Base-by-base conservation (phyloP, 352 stramenopile genomes). In the Globisporangium yorkense region DNA sequence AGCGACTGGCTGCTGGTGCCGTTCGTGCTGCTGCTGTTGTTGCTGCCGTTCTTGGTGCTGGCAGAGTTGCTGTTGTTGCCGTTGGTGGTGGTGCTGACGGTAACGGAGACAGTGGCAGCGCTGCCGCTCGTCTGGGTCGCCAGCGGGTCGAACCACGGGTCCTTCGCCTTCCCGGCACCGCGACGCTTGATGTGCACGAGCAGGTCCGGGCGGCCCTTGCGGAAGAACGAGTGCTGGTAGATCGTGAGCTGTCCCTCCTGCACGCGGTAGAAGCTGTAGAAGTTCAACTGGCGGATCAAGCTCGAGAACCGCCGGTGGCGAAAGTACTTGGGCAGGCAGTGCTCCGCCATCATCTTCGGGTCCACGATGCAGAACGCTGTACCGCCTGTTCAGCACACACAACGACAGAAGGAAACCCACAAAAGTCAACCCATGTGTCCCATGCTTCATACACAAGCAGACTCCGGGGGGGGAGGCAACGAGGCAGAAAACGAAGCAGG, bases 281-380 rank as follows among this genome's bases (percentile, higher is more conserved):
- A 96, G 67, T 96, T 96, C 52, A 96, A 69, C 77, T 96, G 88
- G 10, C 88, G 88, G 57, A 96, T 94, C 20, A 96, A 66, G 56
- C 79, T 92, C 40, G 88, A 93, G 58, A 96, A 96, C 24, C 88
- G 78, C 3, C 83, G 80, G 66, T 96, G 88, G 52, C 88, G 86
- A 59, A 96, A 96, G 69, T 96, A 96, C 72, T 96, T 95, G 43
- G 88, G 88, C 24, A 96, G 68, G 54, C 87, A 93, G 59, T 94
- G 82, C 60, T 93, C 82, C 1, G 88, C 86, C 67, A 96, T 87
- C 65, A 90, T 80, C 64, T 93, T 92, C 10, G 88, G 77, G 62
- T 96, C 84, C n/a, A 94, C 88, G 48, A 96, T 94, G 59, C 88
- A 93, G 62, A 96, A 96, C 21, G 87, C 86, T n/a, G 84, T 92